Evolutionary conservation across 768 basidiomycete species (phyloP).

Genomic region (Leucosporidium scottii): DNA sequence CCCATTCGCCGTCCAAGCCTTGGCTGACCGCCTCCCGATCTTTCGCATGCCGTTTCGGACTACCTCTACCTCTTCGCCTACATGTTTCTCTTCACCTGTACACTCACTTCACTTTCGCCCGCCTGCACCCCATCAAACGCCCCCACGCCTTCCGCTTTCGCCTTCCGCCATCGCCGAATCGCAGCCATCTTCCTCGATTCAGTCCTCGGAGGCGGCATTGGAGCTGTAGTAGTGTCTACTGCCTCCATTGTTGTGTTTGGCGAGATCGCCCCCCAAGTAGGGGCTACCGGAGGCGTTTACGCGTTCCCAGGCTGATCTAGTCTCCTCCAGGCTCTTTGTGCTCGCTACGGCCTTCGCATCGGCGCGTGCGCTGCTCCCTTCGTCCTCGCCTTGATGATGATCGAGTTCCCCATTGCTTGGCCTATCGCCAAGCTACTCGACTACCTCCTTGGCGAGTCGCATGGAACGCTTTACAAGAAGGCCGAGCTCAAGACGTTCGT

Average conservation of each 20-base stretch:
- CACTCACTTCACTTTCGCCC: too few species aligned
- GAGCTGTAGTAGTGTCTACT: slow-evolving; percentile 42
- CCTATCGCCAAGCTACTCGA: slow-evolving; percentile 69
- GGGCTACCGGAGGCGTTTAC: too few species aligned
- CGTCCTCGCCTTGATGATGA: slow-evolving; percentile 60
- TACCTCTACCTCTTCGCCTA: too few species aligned
- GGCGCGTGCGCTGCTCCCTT: slow-evolving; percentile 72
- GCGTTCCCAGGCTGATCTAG: too few species aligned
- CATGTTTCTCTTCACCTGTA: neutral
- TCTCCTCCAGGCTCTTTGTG: slow-evolving; percentile 53
- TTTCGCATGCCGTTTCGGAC: too few species aligned
- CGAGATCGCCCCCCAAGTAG: too few species aligned
- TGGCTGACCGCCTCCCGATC: too few species aligned
- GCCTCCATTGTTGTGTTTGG: slow-evolving; percentile 42
- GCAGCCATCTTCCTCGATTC: slow-evolving; percentile 45
- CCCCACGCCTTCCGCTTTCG: too few species aligned
- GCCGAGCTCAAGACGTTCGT: slow-evolving; percentile 47
- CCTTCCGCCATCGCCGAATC: neutral
- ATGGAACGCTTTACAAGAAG: slow-evolving; percentile 46
- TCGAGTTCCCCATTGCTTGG: slow-evolving; percentile 59
- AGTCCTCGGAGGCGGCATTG: slow-evolving; percentile 47
- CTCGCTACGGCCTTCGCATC: slow-evolving; percentile 68
- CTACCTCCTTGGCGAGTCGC: slow-evolving; percentile 64
- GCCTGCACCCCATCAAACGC: too few species aligned
- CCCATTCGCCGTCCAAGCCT: too few species aligned